Base-by-base conservation (phyloP, 2,329 filamentous ascomycete species). In the Calonectria leucothoes region DNA sequence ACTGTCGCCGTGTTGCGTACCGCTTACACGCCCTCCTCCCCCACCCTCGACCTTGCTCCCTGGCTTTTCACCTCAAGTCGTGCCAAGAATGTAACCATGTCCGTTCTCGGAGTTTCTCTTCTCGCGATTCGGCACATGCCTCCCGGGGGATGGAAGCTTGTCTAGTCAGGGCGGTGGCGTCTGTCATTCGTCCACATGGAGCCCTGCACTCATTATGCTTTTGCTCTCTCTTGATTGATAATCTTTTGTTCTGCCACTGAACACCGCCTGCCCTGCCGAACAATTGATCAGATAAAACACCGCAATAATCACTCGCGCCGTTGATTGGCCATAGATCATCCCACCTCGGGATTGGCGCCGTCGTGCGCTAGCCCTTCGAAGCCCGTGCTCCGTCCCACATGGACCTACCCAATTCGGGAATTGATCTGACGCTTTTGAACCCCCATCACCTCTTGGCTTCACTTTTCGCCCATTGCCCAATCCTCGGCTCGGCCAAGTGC, bases 281-380 rank as follows among this genome's bases (percentile, higher is more conserved):
- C 25, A 2, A 20, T 42, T 27, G 57, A 74, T 74, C 72, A 72
- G 72, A 74, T 74, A 74, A 74, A 52, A 71, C 59, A 29, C 48
- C 69, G 57, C 72, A 61, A 15, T 70, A 15, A 51, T 45, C 55
- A 66, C 20, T 27, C 31, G 10, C 6, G 25, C 31, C 20, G 42
- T 11, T 25, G 15, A 74, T 74, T 74, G 72, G 72, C 57, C 52
- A 35, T 27, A 67, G 35, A 69, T 69, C 65, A 51, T 39, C 48
- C 70, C 64, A 64, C 45, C 48, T 27, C n/a, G 55, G 42, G 64
- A 64, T 55, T 64, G 55, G 25, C 45, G 45, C 69, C 52, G 42
- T 23, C 23, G 1, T 27, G 33, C 48, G 23, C 64, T 68, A 69
- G 48, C 70, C 39, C 31, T 31, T 51, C 14, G n/a, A 61, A 35